Evolutionary conservation across 2,329 filamentous ascomycete genomes (phyloP).

Genomic region (Trichothecium sympodiale): DNA sequence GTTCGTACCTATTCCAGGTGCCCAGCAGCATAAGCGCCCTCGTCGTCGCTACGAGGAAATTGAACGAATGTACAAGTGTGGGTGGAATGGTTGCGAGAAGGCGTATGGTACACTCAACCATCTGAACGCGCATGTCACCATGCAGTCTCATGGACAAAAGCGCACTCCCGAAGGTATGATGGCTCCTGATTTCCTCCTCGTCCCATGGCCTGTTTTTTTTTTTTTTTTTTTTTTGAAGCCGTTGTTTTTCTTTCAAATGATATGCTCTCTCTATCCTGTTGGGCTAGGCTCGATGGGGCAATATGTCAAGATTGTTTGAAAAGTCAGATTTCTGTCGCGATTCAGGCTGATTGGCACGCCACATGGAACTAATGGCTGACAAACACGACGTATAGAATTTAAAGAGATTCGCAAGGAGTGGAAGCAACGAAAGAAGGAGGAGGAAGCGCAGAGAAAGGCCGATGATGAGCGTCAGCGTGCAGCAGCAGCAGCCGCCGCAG

Average conservation of each 20-base stretch:
- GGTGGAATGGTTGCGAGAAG: slow-evolving; percentile 97
- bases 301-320: no score
- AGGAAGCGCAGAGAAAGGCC: slow-evolving; percentile 79
- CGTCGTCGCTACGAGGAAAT: slow-evolving; percentile 94
- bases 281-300: no score
- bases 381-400: slow-evolving; percentile 56
- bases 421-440: slow-evolving; percentile 99
- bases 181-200: no score
- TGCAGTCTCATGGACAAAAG: slow-evolving; percentile 94
- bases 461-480: slow-evolving; percentile 70
- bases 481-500: slow-evolving; percentile 33
- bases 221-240: no score
- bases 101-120: slow-evolving; percentile 97
- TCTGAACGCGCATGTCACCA: slow-evolving; percentile 94
- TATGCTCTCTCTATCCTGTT: no score
- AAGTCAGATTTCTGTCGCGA: no score
- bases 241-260: no score
- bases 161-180: slow-evolving; percentile 84
- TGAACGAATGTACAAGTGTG: slow-evolving; percentile 99
- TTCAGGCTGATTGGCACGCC: background rate
- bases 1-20: slow-evolving; percentile 92
- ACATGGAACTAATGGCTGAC: background rate
- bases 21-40: slow-evolving; percentile 93
- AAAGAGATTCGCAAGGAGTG: slow-evolving; percentile 99
- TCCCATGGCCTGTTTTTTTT: no score